Evolutionary conservation across 164 flowering plant genomes (phyloP), one percentile per base, ranked within the genome.

Genomic region (Berberis vulgaris): DNA sequence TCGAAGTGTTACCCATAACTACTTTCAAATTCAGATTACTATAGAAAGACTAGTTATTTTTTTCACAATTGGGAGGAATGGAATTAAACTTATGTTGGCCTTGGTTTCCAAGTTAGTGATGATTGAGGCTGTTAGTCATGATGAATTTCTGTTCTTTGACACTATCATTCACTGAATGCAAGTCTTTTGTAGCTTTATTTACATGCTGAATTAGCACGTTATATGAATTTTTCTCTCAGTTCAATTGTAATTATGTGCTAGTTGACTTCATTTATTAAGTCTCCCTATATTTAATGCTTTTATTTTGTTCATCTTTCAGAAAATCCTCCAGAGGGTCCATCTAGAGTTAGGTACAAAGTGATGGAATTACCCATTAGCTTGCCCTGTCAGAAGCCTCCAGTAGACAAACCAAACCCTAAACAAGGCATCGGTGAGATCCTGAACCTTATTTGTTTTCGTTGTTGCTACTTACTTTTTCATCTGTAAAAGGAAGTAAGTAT

Each of bases 391-490:
- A 94, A 94, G 77, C 96, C 97, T 70, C 88, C 82, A 56, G 78
- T 72, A n/a, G 98, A 94, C 78, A 94, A 87, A 76, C 99, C 99
- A 57, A 94, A 94, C 65, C 99, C 99, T 2, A 94, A 91, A 67
- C 99, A 94, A 83, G 99, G 99, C 77, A 70, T 94, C 56, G 93
- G 99, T 89, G 67, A 81, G 86, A 38, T 46, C 56, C 52, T 61
- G 10, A 57, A 60, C 53, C n/a, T 49, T 9, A 12, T 50, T 49
- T 50, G 9, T 50, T 62, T 49, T 49, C 12, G 9, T 11, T 42
- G 12, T 40, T 63, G 43, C 46, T n/a, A 45, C 3, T 11, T 49
- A 62, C 10, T 62, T 61, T 6, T 62, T 2, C 40, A 43, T 41
- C 38, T 46, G 49, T 26, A 26, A 26, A 26, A 8, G 8, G 49